A percentile compares a stretch with the other conserved stretches of the same genome.
phyloP scores from a whole-genome alignment of 2,329 filamentous ascomycete genomes.

The Alternaria hordeiaustralica region DNA sequence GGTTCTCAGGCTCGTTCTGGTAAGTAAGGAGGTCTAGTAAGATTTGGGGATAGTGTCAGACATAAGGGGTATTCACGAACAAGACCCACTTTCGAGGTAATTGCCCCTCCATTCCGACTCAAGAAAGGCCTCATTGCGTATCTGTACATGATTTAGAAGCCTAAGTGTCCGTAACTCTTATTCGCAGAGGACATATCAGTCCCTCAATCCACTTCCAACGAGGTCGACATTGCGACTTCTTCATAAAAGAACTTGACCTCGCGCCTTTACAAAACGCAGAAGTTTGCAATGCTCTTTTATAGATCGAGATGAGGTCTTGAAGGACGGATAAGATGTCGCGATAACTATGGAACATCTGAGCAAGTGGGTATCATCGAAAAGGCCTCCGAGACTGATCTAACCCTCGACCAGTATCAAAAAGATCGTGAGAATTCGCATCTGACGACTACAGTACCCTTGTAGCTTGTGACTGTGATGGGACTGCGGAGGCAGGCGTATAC shows the following conservation, averaged over 20 bases:
- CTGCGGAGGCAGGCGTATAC: neutral
- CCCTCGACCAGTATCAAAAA: neutral
- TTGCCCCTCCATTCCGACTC: neutral
- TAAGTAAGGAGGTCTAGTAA: neutral
- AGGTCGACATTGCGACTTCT: neutral
- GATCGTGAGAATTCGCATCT: neutral
- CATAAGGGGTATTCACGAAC: neutral
- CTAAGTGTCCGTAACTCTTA: rapidly evolving
- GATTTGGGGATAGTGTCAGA: neutral
- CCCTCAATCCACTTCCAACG: neutral
- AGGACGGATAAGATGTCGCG: neutral
- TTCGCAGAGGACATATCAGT: rapidly evolving
- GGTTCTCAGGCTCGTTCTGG: neutral
- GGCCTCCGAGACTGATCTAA: neutral
- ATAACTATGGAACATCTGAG: neutral
- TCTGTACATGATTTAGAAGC: rapidly evolving
- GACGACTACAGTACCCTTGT: neutral
- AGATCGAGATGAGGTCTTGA: neutral
- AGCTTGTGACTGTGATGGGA: neutral
- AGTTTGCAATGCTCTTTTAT: neutral
- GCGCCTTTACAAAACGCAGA: rapidly evolving
- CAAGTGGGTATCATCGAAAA: neutral
- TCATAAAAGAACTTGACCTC: neutral
- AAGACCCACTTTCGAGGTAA: neutral
- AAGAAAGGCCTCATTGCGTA: neutral